Conservation (phyloP, 129 eudicot genomes). For the Sambucus nigra region DNA sequence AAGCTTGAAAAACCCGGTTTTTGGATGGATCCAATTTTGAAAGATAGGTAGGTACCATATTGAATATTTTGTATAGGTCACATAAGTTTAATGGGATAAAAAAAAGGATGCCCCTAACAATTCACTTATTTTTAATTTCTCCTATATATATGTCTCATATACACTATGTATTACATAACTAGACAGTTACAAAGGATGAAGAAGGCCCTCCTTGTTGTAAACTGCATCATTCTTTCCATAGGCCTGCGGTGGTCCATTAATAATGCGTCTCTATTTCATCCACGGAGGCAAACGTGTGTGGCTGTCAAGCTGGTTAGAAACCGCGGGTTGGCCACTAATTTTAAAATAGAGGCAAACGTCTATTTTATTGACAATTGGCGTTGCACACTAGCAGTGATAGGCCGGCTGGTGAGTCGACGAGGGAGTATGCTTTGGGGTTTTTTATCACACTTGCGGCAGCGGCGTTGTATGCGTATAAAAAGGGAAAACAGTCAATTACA, state of each 20-base stretch:
- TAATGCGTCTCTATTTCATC: conserved; percentile 36
- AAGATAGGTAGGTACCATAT: no score
- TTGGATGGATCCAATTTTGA: no score
- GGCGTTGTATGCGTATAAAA: conserved; percentile 17
- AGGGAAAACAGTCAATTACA: conserved; percentile 27
- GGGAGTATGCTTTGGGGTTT: conserved; percentile 26
- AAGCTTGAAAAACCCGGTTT: no score
- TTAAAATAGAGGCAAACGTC: conserved; percentile 35
- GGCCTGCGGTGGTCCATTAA: conserved; percentile 39
- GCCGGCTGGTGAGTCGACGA: conserved; percentile 32
- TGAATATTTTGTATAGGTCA: no score
- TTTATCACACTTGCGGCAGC: conserved; percentile 23
- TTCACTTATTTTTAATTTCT: no score
- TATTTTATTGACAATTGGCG: conserved; percentile 27
- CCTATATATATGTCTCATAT: no score
- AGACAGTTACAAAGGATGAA: no score
- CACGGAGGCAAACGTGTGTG: conserved; percentile 39
- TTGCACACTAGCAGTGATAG: conserved; percentile 28
- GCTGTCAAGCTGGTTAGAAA: conserved; percentile 29
- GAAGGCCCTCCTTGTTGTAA: conserved; percentile 22
- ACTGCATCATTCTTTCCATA: conserved; percentile 17
- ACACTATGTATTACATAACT: no score
- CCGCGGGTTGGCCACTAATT: conserved; percentile 32
- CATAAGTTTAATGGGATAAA: no score
- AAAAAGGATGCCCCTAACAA: no score